Conservation (phyloP, 441 rosid genomes). For the Gossypium davidsonii region DNA sequence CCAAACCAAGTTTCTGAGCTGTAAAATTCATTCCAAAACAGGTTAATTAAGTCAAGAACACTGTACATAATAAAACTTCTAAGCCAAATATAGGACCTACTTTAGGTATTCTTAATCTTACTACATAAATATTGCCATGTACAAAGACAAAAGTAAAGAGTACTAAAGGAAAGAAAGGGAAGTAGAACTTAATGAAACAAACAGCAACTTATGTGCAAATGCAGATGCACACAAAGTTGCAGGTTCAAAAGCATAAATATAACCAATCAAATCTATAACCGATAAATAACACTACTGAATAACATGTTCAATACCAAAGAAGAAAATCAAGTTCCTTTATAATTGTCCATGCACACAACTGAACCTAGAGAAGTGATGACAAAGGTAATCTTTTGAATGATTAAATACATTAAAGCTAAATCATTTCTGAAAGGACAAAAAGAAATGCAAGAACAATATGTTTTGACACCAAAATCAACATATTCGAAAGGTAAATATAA, state of each 20-base stretch:
- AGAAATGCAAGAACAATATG: not conserved
- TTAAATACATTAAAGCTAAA: not conserved
- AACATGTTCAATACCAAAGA: not conserved
- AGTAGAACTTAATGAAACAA: not conserved
- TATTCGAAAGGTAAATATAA: no score
- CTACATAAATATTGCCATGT: not conserved
- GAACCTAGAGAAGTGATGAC: not conserved
- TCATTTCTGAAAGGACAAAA: not conserved
- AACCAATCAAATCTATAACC: not conserved
- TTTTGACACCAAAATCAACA: not conserved
- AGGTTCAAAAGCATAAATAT: not conserved
- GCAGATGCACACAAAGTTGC: not conserved
- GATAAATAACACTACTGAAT: not conserved
- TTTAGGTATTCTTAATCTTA: not conserved
- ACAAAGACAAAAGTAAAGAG: not conserved
- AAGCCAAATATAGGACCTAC: not conserved
- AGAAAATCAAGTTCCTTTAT: not conserved
- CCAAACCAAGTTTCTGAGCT: slow-evolving; percentile 60
- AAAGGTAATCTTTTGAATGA: not conserved
- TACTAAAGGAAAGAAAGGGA: not conserved
- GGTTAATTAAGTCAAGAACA: not conserved
- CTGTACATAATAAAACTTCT: not conserved
- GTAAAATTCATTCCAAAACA: slow-evolving; percentile 11
- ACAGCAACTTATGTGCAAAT: not conserved
- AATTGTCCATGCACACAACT: not conserved